A percentile compares a stretch with the other conserved stretches of the same genome.
phyloP scores from a whole-genome alignment of 371 early-diverging fungal species.

The Mucor mucedo region DNA sequence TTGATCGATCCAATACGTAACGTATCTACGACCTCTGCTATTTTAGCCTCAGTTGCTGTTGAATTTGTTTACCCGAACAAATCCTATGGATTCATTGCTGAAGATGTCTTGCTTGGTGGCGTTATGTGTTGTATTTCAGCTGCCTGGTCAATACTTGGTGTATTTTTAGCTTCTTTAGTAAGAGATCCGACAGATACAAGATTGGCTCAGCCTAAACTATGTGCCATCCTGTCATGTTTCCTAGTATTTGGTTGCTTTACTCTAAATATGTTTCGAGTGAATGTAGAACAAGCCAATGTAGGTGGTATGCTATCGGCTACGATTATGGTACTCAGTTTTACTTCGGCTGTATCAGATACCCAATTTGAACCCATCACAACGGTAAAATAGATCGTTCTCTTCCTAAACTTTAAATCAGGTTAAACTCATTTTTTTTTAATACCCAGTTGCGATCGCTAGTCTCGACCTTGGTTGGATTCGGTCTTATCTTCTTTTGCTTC shows the following conservation, averaged over 20 bases:
- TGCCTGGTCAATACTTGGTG: constrained; percentile 46
- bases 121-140: constrained; percentile 48
- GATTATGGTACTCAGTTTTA: constrained; percentile 46
- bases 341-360: constrained; percentile 35
- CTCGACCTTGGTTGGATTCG: constrained; percentile 40
- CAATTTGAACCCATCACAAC: constrained; percentile 31
- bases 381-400: constrained; percentile 22
- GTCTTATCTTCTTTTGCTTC: constrained; percentile 34
- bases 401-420: neutral
- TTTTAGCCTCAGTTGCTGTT: constrained; percentile 46
- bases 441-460: constrained; percentile 24
- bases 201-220: constrained; percentile 38
- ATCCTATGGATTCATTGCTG: constrained; percentile 46
- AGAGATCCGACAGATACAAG: constrained; percentile 28
- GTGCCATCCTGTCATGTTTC: constrained; percentile 36
- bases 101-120: constrained; percentile 43
- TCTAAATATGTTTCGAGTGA: constrained; percentile 44
- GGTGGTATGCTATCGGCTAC: constrained; percentile 56
- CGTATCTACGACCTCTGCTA: constrained; percentile 26
- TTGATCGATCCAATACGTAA: constrained; percentile 36
- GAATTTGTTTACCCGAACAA: constrained; percentile 53
- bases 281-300: constrained; percentile 50
- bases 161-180: constrained; percentile 37
- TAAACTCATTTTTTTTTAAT: neutral
- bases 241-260: constrained; percentile 42